A percentile compares a stretch with the other conserved stretches of the same genome.
Evolutionary conservation across 768 basidiomycete species (phyloP).

Genomic region (Baorangia bicolor): DNA sequence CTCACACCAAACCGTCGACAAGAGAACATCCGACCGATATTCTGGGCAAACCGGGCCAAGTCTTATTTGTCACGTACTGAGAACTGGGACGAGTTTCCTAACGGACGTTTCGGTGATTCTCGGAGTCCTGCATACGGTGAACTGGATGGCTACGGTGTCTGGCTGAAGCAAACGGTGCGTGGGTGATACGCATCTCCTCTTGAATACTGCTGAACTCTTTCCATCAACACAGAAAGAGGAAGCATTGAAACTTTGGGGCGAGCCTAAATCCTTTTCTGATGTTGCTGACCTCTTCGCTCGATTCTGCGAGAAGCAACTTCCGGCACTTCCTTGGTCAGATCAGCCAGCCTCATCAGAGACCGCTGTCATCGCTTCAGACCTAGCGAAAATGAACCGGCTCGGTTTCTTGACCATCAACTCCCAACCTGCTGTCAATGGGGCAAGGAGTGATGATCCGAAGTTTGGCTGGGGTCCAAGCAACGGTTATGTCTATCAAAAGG

Average conservation of each 20-base stretch:
- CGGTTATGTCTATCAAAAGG: conserved; percentile 96
- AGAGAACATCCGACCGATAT: conserved; percentile 95
- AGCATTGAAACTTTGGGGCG: conserved; percentile 85
- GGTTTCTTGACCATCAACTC: conserved; percentile 98
- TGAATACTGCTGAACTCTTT: conserved; percentile 5
- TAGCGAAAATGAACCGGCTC: conserved; percentile 82
- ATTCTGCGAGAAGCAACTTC: conserved; percentile 75
- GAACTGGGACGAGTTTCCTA: conserved; percentile 99
- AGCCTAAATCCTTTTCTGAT: conserved; percentile 65
- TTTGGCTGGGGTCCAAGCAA: conserved; percentile 95
- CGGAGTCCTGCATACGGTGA: conserved; percentile 98
- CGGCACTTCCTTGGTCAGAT: conserved; percentile 94
- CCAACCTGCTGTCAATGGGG: conserved; percentile 93
- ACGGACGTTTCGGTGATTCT: conserved; percentile 97
- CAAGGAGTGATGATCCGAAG: conserved; percentile 74
- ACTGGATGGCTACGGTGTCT: conserved; percentile 93
- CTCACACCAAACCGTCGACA: conserved; percentile 89
- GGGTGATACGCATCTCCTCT: not conserved
- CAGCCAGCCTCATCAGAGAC: conserved; percentile 85
- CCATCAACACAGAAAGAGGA: conserved; percentile 71
- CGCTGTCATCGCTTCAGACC: conserved; percentile 67
- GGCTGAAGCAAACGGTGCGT: conserved; percentile 82
- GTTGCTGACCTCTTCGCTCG: conserved; percentile 72
- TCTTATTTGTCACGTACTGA: conserved; percentile 96
- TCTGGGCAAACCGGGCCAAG: conserved; percentile 96